Evolutionary conservation across 2,329 filamentous ascomycete genomes (phyloP), one percentile per base, ranked within the genome.

Genomic region (Nigrograna mackinnonii): DNA sequence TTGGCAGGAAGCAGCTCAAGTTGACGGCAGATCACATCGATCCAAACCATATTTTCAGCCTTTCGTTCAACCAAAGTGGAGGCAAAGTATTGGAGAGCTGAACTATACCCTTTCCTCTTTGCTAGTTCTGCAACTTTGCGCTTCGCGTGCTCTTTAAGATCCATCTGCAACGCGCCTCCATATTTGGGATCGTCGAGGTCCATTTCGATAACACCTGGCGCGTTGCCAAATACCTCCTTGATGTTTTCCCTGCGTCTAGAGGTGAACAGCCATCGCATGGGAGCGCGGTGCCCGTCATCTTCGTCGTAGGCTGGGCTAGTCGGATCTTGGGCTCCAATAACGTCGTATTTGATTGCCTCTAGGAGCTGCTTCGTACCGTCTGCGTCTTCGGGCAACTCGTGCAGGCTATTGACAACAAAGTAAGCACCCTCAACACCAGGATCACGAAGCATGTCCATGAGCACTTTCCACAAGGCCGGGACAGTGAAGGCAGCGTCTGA

Each of bases 301-400:
- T 28, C 24, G 24, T 28, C 24, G n/a, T 28, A 28, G 9, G 24
- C 24, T n/a, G 24, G 24, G 7, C 9, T 11, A 17, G 11, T 34
- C 11, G 7, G 9, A 11, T 34, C 31, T 7, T 34, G 7, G 16
- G 7, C 17, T 7, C 7, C 16, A 34, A 34, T 17, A 17, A 34
- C 16, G 16, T 34, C 31, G 17, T 17, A 9, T 34, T 17, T 11
- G 11, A 34, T 34, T 7, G 17, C 9, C 16, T 34, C 31, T 7
- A 34, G 7, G 7, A 34, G 16, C 31, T 34, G 7, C 16, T 17
- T 34, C 16, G 31, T 34, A 7, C 9, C 7, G 16, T 34, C 31
- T 7, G 55, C 52, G n/a, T 60, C 56, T 17, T 51, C 35, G 12
- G 51, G 44, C 12, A 60, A 39, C 16, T 55, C 50, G 16, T 60